A percentile compares a stretch with the other conserved stretches of the same genome.
Evolutionary conservation across 2,329 filamentous ascomycete genomes (phyloP).

Genomic region (Alternaria atra): DNA sequence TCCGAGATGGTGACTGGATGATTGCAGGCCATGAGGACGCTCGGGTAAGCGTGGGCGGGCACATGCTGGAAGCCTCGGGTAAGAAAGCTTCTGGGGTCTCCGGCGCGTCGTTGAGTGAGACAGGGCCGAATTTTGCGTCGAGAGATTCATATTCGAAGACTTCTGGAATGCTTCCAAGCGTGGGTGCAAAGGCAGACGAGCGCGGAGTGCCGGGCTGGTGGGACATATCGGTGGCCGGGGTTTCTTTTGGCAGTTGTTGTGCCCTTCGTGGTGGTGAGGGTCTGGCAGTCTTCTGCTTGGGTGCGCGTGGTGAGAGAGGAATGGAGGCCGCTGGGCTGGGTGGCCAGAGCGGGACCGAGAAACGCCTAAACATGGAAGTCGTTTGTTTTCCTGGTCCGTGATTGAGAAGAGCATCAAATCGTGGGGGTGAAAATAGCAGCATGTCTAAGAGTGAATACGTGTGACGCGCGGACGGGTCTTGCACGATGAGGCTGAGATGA

Average conservation of each 20-base stretch:
- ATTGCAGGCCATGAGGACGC: slow-evolving; percentile 30
- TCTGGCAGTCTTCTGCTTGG: slow-evolving; percentile 11
- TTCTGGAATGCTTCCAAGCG: slow-evolving; percentile 37
- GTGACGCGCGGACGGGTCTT: slow-evolving; percentile 14
- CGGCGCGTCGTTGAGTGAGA: slow-evolving; percentile 27
- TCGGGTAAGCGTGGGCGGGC: slow-evolving; percentile 29
- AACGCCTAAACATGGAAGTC: slow-evolving; percentile 23
- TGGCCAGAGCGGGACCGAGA: slow-evolving; percentile 28
- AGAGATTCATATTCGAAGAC: slow-evolving; percentile 35
- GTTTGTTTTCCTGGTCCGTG: slow-evolving; percentile 16
- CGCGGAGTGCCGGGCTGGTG: slow-evolving; percentile 24
- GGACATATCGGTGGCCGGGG: slow-evolving; percentile 24
- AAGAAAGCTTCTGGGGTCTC: slow-evolving; percentile 29
- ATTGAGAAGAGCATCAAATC: slow-evolving; percentile 27
- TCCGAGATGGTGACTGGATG: slow-evolving; percentile 31
- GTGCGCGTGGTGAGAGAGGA: slow-evolving; percentile 27
- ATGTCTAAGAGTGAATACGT: slow-evolving; percentile 28
- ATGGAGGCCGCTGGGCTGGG: slow-evolving; percentile 23
- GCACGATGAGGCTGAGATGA: slow-evolving; percentile 8
- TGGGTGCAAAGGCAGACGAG: slow-evolving; percentile 33
- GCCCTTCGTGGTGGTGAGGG: slow-evolving; percentile 16
- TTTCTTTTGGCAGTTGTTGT: slow-evolving; percentile 12
- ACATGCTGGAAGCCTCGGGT: slow-evolving; percentile 29
- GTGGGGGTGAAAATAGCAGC: slow-evolving; percentile 36
- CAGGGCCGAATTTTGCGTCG: slow-evolving; percentile 13